These are phyloP conservation scores for Arthroderma uncinatum DNA, from an alignment of 2,329 filamentous ascomycete genomes.

Conservation along the genomic window DNA sequence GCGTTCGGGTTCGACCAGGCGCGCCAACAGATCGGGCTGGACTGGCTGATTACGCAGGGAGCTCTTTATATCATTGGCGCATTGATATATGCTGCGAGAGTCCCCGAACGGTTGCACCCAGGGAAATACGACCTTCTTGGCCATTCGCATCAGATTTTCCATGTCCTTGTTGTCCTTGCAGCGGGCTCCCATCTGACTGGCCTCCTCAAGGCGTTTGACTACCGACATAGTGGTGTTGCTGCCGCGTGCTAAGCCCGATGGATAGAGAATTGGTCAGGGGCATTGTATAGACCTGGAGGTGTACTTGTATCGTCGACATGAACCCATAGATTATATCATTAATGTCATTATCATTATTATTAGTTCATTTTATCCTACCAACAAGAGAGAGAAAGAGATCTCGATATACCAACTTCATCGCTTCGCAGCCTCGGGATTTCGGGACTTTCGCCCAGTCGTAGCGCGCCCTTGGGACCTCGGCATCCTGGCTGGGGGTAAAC, in stretches of 20 bases:
- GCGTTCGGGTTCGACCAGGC: conserved; percentile 15
- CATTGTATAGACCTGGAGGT: too few relatives aligned
- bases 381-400: too few relatives aligned
- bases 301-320: too few relatives aligned
- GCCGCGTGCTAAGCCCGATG: conserved; percentile 39
- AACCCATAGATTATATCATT: not conserved
- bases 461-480: conserved; percentile 4
- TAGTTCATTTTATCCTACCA: too few relatives aligned
- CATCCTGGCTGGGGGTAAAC: not conserved
- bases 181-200: conserved; percentile 71
- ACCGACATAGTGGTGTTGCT: conserved; percentile 56
- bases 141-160: conserved; percentile 92
- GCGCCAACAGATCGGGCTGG: conserved; percentile 57
- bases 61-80: conserved; percentile 77
- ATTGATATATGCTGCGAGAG: conserved; percentile 68
- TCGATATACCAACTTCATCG: too few relatives aligned
- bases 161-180: conserved; percentile 74
- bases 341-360: not conserved
- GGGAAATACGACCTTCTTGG: conserved; percentile 83
- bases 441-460: too few relatives aligned
- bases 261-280: too few relatives aligned
- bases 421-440: not conserved
- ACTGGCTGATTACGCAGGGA: conserved; percentile 71
- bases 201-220: conserved; percentile 74
- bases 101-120: conserved; percentile 70